Evolutionary conservation across 169 alveolate species (phyloP).

Genomic region (Plasmodium fragile): DNA sequence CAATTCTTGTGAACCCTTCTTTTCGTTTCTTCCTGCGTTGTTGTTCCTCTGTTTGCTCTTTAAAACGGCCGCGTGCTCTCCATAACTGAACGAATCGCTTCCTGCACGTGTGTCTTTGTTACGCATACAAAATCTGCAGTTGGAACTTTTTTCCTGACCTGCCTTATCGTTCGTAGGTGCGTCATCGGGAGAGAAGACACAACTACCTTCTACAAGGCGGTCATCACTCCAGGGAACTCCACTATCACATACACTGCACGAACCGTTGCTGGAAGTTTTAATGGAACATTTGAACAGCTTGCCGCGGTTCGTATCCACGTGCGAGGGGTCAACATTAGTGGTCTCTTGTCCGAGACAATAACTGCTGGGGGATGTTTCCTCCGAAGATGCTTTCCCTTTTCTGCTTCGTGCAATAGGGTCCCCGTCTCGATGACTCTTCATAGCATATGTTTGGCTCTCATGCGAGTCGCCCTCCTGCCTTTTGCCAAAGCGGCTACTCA

Average conservation of each 20-base stretch:
- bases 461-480: background rate
- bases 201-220: background rate
- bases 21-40: background rate
- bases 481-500: background rate
- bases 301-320: background rate
- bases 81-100: background rate
- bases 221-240: background rate
- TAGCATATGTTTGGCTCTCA: background rate
- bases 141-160: background rate
- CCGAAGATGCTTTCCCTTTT: background rate
- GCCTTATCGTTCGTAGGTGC: background rate
- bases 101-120: background rate
- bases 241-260: background rate
- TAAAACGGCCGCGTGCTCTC: slow-evolving; percentile 7
- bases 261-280: background rate
- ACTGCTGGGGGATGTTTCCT: background rate
- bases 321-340: background rate
- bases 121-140: background rate
- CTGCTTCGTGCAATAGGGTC: background rate
- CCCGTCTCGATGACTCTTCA: background rate
- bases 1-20: background rate
- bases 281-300: background rate
- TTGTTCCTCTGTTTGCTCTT: background rate
- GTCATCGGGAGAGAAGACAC: background rate
- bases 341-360: background rate